These are phyloP conservation scores for Rheum nobile DNA, from an alignment of 148 eudicot genomes.

Conservation along the genomic window DNA sequence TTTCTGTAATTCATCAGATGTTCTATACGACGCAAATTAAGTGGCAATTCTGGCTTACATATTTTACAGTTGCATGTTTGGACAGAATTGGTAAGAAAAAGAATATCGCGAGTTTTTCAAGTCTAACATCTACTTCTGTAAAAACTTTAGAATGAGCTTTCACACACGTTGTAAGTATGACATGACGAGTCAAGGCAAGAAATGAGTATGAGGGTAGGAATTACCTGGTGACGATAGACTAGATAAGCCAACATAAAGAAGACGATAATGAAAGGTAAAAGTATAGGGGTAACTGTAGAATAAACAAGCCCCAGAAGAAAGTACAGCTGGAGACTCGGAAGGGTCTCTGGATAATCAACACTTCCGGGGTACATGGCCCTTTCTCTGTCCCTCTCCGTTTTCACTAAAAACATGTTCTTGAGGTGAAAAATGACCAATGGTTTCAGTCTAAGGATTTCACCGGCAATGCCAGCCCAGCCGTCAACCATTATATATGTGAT, in stretches of 20 bases:
- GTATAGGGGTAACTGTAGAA: constrained; percentile 79
- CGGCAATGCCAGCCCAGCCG: constrained; percentile 95
- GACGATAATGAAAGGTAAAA: constrained; percentile 82
- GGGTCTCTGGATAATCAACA: constrained; percentile 71
- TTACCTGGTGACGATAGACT: constrained; percentile 94
- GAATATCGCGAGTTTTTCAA: background rate
- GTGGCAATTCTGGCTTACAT: background rate
- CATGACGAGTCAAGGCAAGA: background rate
- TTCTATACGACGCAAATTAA: background rate
- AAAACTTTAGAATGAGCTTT: background rate
- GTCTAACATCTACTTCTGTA: background rate
- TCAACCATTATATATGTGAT: constrained; percentile 97
- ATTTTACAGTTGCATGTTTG: background rate
- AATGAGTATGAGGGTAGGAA: background rate
- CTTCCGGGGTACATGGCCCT: constrained; percentile 87
- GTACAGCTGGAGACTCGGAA: constrained; percentile 80
- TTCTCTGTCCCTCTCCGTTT: constrained; percentile 85
- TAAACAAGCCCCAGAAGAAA: constrained; percentile 89
- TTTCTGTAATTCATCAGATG: background rate
- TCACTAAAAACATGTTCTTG: constrained; percentile 80
- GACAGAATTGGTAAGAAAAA: background rate
- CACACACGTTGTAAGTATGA: background rate
- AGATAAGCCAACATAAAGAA: constrained; percentile 87
- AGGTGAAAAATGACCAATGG: constrained; percentile 76
- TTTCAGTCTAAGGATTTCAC: constrained; percentile 82